A percentile compares a stretch with the other conserved stretches of the same genome.
Evolutionary conservation across 73 alveolate genomes (phyloP).

Genomic region (Breviolum minutum): DNA sequence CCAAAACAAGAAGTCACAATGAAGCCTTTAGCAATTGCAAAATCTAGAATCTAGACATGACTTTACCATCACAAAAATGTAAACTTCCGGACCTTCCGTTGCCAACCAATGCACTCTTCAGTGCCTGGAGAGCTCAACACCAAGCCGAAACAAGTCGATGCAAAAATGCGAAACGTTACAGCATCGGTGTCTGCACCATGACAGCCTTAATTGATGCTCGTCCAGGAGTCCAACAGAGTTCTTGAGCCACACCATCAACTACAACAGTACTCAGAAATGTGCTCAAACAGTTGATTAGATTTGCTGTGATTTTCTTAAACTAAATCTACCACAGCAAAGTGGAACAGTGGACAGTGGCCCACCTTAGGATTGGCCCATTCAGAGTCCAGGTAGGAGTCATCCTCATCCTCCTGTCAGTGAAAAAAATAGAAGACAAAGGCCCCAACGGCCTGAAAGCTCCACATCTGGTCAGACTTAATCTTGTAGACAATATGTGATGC

Average conservation of each 20-base stretch:
- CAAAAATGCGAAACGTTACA: no score
- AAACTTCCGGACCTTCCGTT: constrained; percentile 12
- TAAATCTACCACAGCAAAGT: no score
- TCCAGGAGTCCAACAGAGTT: neutral
- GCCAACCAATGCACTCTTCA: constrained; percentile 77
- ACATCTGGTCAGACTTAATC: neutral
- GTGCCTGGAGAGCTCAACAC: neutral
- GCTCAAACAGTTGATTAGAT: neutral
- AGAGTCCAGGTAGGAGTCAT: constrained; percentile 97
- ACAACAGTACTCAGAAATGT: neutral
- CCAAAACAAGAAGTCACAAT: neutral
- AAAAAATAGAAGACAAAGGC: no score
- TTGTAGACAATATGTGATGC: no score
- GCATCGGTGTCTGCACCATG: neutral
- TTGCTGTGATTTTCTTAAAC: neutral
- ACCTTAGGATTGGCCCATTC: constrained; percentile 98
- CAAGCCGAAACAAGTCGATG: no score
- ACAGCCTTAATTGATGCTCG: neutral
- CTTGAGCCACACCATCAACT: neutral
- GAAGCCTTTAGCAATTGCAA: neutral
- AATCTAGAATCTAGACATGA: neutral
- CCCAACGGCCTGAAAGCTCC: neutral
- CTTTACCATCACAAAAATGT: neutral
- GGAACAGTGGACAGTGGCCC: neutral
- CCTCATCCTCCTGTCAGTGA: constrained; percentile 96